phyloP scores from a whole-genome alignment of 1,139 yeast genomes.

The Zygosaccharomyces sapae region DNA sequence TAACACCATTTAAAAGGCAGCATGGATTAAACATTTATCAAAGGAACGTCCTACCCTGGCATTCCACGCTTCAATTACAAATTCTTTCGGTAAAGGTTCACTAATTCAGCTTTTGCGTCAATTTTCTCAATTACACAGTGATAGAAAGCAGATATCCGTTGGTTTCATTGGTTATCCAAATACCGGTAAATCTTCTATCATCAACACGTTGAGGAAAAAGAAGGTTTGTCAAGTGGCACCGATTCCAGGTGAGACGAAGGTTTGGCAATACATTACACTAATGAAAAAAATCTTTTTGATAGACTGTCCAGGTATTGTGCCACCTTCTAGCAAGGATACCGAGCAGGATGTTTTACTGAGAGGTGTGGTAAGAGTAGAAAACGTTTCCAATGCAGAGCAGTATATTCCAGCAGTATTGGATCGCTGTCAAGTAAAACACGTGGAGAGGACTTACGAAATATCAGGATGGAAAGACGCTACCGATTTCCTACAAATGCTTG shows the following conservation, averaged over 20 bases:
- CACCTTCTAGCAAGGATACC: constrained; percentile 84
- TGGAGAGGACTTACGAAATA: constrained; percentile 92
- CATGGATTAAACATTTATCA: constrained; percentile 95
- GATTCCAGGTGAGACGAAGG: constrained; percentile 97
- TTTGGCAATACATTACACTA: constrained; percentile 96
- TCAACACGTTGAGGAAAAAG: constrained; percentile 87
- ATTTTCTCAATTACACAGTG: constrained; percentile 84
- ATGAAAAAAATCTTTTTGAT: constrained; percentile 93
- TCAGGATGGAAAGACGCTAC: constrained; percentile 85
- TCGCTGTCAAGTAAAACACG: constrained; percentile 84
- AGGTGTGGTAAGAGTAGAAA: constrained; percentile 97
- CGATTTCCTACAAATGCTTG: constrained; percentile 84
- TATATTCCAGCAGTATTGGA: constrained; percentile 82
- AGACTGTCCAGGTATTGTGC: constrained; percentile 99
- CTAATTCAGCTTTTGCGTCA: constrained; percentile 89
- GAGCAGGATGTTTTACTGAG: constrained; percentile 92
- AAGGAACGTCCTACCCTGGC: constrained; percentile 93
- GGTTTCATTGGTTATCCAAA: constrained; percentile 98
- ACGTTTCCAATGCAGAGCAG: constrained; percentile 92
- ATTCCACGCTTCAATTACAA: constrained; percentile 95
- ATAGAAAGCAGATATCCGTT: constrained; percentile 92
- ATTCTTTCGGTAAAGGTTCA: constrained; percentile 96
- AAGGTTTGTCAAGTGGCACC: constrained; percentile 98
- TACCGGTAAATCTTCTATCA: constrained; percentile 93
- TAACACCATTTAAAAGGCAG: constrained; percentile 58